Evolutionary conservation across 352 stramenopile genomes (phyloP).

Genomic region (Phytophthora quininea): DNA sequence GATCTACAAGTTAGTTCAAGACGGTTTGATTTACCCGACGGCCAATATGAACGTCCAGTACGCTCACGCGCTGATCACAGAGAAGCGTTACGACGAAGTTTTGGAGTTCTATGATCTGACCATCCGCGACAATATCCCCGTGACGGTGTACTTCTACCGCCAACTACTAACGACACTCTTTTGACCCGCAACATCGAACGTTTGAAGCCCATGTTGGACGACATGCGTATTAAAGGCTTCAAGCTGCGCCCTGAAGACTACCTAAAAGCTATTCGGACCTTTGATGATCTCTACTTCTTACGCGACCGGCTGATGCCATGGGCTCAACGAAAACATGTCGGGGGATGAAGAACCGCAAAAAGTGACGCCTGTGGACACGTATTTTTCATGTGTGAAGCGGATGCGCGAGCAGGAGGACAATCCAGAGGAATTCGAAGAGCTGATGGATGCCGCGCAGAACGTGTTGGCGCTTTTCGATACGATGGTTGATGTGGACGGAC

Average conservation of each 20-base stretch:
- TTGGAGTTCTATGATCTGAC: constrained; percentile 58
- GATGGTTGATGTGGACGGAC: constrained; percentile 58
- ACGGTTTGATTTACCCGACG: constrained; percentile 53
- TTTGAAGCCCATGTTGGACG: constrained; percentile 46
- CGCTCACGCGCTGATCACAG: constrained; percentile 46
- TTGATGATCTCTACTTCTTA: constrained; percentile 57
- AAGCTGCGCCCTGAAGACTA: constrained; percentile 63
- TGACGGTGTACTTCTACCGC: constrained; percentile 70
- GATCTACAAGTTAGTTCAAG: constrained; percentile 54
- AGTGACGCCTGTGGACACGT: constrained; percentile 47
- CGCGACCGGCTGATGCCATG: constrained; percentile 16
- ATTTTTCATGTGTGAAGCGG: constrained; percentile 48
- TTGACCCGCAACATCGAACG: constrained; percentile 36
- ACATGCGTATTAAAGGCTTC: constrained; percentile 77
- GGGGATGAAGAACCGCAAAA: constrained; percentile 17
- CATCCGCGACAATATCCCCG: constrained; percentile 42
- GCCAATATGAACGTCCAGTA: constrained; percentile 75
- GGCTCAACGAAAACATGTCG: constrained; percentile 16
- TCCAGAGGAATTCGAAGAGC: constrained; percentile 48
- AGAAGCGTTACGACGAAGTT: constrained; percentile 42
- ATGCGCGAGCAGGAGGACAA: constrained; percentile 46
- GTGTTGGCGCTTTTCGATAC: constrained; percentile 65
- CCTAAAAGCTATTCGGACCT: constrained; percentile 49
- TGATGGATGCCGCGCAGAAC: constrained; percentile 35
- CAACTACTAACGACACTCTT: constrained; percentile 57